These are phyloP conservation scores for Turritis glabra DNA, from an alignment of 345 rosid genomes.

Conservation along the genomic window DNA sequence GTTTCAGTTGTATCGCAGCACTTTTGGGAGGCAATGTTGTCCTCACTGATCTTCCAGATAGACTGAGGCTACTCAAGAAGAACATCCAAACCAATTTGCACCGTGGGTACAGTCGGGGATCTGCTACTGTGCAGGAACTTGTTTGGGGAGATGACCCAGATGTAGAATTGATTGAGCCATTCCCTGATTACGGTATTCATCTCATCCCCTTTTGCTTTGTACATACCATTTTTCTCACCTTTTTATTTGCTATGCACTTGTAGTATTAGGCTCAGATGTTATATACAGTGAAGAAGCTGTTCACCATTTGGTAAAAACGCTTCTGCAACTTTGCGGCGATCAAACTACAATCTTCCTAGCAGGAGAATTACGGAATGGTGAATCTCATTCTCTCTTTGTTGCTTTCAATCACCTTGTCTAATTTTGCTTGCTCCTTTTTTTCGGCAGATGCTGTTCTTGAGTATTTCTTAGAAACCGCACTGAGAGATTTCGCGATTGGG, in stretches of 20 bases:
- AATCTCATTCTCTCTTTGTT: conserved; percentile 16
- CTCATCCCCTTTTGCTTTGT: background rate
- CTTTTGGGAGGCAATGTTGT: conserved; percentile 78
- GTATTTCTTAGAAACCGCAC: conserved; percentile 71
- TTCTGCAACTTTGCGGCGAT: conserved; percentile 58
- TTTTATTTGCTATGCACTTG: conserved; percentile 10
- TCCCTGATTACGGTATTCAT: conserved; percentile 70
- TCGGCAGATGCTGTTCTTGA: conserved; percentile 75
- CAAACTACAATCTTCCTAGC: conserved; percentile 78
- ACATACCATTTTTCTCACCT: background rate
- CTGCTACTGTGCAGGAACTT: conserved; percentile 68
- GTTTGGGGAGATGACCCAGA: conserved; percentile 80
- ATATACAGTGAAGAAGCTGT: conserved; percentile 87
- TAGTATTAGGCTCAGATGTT: conserved; percentile 90
- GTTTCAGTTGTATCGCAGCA: conserved; percentile 75
- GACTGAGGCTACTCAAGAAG: conserved; percentile 77
- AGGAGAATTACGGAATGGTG: conserved; percentile 84
- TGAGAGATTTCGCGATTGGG: conserved; percentile 65
- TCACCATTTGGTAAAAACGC: conserved; percentile 68
- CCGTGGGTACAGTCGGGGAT: conserved; percentile 52
- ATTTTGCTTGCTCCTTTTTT: conserved; percentile 1
- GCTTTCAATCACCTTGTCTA: background rate
- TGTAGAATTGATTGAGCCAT: conserved; percentile 57
- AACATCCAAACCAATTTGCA: conserved; percentile 62
- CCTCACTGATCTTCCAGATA: conserved; percentile 89